Evolutionary conservation across 208 protist genomes (phyloP).

Genomic region (Leptomonas seymouri): DNA sequence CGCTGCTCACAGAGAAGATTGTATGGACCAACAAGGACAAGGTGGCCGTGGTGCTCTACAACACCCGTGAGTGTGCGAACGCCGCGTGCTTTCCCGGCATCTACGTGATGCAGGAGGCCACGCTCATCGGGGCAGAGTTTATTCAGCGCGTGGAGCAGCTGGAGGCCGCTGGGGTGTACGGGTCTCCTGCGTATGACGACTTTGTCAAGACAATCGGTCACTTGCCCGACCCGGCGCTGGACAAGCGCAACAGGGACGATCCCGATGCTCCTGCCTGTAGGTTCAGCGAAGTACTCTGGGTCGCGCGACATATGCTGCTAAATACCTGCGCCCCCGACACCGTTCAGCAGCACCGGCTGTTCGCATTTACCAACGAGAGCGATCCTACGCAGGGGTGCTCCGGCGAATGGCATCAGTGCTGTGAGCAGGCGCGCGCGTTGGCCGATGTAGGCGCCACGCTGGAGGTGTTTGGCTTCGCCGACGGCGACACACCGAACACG

Average conservation of each 20-base stretch:
- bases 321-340: conserved; percentile 14
- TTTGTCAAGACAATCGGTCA: conserved; percentile 27
- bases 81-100: conserved; percentile 55
- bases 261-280: background rate
- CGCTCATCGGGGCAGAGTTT: conserved; percentile 29
- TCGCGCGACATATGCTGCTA: conserved; percentile 71
- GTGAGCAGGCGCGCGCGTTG: conserved; percentile 46
- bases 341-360: conserved; percentile 63
- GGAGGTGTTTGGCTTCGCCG: conserved; percentile 72
- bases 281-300: conserved; percentile 73
- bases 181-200: conserved; percentile 40
- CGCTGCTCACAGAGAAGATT: conserved; percentile 69
- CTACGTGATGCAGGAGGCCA: conserved; percentile 62
- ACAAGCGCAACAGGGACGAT: background rate
- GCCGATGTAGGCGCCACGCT: conserved; percentile 51
- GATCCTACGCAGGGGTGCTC: conserved; percentile 54
- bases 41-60: conserved; percentile 78
- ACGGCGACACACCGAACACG: background rate
- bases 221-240: background rate
- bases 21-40: conserved; percentile 59
- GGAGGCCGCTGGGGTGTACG: conserved; percentile 36
- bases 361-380: conserved; percentile 88
- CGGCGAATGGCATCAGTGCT: conserved; percentile 43
- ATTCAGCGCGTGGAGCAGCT: conserved; percentile 69
- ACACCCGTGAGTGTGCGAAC: conserved; percentile 44